A percentile compares a stretch with the other conserved stretches of the same genome.
These are phyloP conservation scores for Cladorrhinum samala DNA, from an alignment of 495 filamentous ascomycete species.

Conservation along the genomic window DNA sequence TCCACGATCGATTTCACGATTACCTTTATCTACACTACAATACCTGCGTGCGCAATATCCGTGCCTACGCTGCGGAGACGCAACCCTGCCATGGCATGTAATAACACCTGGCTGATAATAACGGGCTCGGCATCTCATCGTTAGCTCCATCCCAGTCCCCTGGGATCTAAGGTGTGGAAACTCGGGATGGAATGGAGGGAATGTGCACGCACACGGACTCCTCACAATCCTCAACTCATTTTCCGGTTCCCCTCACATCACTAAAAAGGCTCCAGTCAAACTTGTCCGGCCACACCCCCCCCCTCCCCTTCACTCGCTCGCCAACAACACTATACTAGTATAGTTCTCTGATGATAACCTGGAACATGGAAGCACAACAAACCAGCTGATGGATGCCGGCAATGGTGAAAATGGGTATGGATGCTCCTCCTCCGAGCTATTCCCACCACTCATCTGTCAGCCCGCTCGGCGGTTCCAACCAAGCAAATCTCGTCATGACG, in stretches of 20 bases:
- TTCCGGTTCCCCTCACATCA: no score
- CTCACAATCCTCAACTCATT: neutral
- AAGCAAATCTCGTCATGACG: constrained; percentile 8
- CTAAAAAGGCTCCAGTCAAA: no score
- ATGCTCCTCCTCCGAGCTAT: neutral
- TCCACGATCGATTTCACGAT: neutral
- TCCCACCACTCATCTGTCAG: constrained; percentile 1
- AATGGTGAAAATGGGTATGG: no score
- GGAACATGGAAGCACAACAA: no score
- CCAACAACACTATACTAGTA: no score
- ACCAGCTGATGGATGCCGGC: neutral
- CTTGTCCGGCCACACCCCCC: no score
- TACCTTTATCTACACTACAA: no score
- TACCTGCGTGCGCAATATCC: neutral
- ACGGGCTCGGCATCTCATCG: constrained; percentile 30
- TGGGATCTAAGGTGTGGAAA: constrained; percentile 25
- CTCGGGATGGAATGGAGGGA: neutral
- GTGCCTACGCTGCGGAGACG: neutral
- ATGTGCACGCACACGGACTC: neutral
- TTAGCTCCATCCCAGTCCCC: constrained; percentile 33
- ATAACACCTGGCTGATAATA: constrained; percentile 24
- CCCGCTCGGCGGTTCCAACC: constrained; percentile 5
- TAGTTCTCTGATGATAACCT: no score
- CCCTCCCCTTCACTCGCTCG: no score
- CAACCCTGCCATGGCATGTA: constrained; percentile 19